Base-by-base conservation (phyloP, 768 basidiomycete species). In the Termitomyces sp. region DNA sequence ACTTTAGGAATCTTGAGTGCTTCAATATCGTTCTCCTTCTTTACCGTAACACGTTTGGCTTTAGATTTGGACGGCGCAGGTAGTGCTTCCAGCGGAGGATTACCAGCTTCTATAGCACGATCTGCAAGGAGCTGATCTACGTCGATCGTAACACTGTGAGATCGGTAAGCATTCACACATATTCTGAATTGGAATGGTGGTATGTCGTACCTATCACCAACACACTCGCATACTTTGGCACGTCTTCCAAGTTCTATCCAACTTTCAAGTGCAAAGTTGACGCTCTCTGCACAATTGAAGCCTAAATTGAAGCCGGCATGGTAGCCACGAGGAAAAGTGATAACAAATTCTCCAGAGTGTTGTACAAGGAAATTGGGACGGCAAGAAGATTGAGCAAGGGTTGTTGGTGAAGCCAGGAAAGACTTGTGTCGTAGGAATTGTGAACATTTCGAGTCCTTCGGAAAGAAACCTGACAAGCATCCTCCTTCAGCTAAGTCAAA, bases 391-490 rank as follows among this genome's bases (percentile, higher is more conserved):
- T 90, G 84, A 0, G 90, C 83, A 0, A 99, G 81, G 3, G 85
- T 74, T 7, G 80, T 85, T 0, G 97, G 97, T 1, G 94, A 97
- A 2, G 89, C 93, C 38, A 96, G 81, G 70, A 93, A 98, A 0
- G 93, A 90, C 68, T 99, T 99, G 73, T 99, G 97, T 2, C 97
- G 85, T 53, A 99, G 77, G 71, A 98, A 99, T 66, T 99, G 93
- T 1, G 88, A 83, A 67, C 97, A 99, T 54, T 82, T 74, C 2
- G 86, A 87, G 58, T 95, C 94, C 56, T 84, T 84, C 0, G 95
- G 93, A 66, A 99, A 99, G 64, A 92, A 88, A 51, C 86, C 93
- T 93, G 55, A 10, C 42, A 12, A 35, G 22, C 12, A n/a, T 45
- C 32, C 10, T 45, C 32, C 10, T 37, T 62, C 35, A 60, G 58